Base-by-base conservation (phyloP, 2,329 filamentous ascomycete genomes). In the Atkinsonella texensis region DNA sequence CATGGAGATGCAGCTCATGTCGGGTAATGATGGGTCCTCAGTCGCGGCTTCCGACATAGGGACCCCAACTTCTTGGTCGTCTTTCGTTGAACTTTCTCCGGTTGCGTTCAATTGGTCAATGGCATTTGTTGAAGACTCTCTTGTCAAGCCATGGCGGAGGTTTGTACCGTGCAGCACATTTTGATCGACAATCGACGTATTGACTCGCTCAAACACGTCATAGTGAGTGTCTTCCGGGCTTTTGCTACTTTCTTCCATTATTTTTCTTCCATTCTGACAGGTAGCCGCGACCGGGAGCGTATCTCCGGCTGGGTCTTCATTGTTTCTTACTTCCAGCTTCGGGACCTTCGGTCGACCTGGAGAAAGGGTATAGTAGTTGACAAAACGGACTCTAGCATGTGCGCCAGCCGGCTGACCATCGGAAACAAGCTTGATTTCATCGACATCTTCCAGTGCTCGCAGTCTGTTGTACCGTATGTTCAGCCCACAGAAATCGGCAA, bases 301-400 rank as follows among this genome's bases (percentile, higher is more conserved):
- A n/a, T 4, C 32, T 18, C 33, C 32, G 15, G 15, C 18, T 13
- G 12, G n/a, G 12, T 50, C 38, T 2, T 32, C 31, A 10, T 33
- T 28, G 11, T 2, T 33, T 28, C 44, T 32, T 15, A 11, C 1
- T 13, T 49, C 50, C 35, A 43, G 46, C 33, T 62, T 61, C 17
- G 60, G 58, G 4, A 56, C 50, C 58, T 85, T 89, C 2, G 76
- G 75, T 53, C 80, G 75, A 3, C 89, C 89, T 10, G 85, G 84
- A 57, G 86, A 89, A n/a, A 86, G 78, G 1, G 89, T 95, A 63
- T 91, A 95, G 64, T 95, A 95, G 63, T 95, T 95, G 52, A 88
- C 75, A 60, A 95, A 95, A 15, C 89, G 77, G 11, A 93, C 79
- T 49, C 84, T 74, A 2, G 72, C 70, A 2, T 70, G 60, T 3